Evolutionary conservation across 164 flowering plant genomes (phyloP).

Genomic region (Taxillus chinensis): DNA sequence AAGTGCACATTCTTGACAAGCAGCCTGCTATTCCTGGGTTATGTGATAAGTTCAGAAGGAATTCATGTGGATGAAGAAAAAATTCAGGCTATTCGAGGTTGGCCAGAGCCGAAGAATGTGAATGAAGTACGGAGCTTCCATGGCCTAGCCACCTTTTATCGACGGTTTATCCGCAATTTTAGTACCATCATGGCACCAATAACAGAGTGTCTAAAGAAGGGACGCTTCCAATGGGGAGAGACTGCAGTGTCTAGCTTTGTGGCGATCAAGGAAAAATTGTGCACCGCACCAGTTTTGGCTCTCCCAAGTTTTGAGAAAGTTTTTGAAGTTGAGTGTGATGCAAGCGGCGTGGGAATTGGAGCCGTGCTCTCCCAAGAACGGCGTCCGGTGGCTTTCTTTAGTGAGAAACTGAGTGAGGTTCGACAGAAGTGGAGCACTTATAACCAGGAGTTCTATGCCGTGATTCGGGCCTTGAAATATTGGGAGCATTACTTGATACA

Average conservation of each 20-base stretch:
- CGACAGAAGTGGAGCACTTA: neutral
- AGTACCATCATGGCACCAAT: neutral
- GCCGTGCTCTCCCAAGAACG: neutral
- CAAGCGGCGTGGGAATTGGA: neutral
- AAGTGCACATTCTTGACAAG: neutral
- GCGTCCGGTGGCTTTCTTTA: neutral
- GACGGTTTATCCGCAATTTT: neutral
- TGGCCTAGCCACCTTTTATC: neutral
- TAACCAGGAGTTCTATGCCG: neutral
- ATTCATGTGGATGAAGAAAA: neutral
- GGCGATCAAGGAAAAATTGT: neutral
- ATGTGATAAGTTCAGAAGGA: neutral
- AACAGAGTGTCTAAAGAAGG: neutral
- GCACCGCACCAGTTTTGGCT: neutral
- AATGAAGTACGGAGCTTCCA: neutral
- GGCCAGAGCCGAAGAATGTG: neutral
- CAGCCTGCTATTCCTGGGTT: neutral
- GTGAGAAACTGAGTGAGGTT: neutral
- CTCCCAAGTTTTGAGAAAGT: neutral
- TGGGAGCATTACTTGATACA: neutral
- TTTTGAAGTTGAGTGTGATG: constrained; percentile 2
- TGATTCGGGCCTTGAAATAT: neutral
- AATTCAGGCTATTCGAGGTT: neutral
- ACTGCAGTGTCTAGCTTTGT: neutral
- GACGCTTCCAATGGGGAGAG: neutral